A percentile compares a stretch with the other conserved stretches of the same genome.
These are phyloP conservation scores for Striga asiatica DNA, from an alignment of 257 asterid genomes.

Conservation along the genomic window DNA sequence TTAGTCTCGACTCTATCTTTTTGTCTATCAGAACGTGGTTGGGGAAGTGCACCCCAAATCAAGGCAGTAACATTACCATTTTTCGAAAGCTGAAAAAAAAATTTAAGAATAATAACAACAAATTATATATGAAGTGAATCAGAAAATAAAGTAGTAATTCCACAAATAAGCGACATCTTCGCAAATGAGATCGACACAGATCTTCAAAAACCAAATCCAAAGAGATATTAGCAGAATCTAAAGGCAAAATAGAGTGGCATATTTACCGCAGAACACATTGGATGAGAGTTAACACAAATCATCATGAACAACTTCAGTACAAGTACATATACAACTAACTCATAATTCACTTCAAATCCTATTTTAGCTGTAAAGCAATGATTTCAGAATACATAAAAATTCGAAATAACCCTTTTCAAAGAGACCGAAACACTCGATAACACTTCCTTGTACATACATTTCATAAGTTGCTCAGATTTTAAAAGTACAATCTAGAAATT, in stretches of 20 bases:
- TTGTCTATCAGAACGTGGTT: constrained; percentile 89
- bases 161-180: not conserved
- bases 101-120: not conserved
- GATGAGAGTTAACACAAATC: not conserved
- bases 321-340: not conserved
- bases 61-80: constrained; percentile 66
- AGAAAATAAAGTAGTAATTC: not conserved
- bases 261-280: no score
- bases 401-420: not conserved
- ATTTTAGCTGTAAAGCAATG: no score
- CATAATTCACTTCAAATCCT: no score
- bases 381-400: no score
- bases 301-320: not conserved
- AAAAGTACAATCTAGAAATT: no score
- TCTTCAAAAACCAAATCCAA: not conserved
- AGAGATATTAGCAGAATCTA: not conserved
- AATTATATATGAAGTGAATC: not conserved
- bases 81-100: constrained; percentile 49
- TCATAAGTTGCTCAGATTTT: no score
- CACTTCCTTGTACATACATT: not conserved
- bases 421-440: not conserved
- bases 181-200: not conserved
- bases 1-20: constrained; percentile 98
- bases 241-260: not conserved
- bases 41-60: constrained; percentile 98